phyloP scores from a whole-genome alignment of 805 yeast species.

The Candida jianshihensis region DNA sequence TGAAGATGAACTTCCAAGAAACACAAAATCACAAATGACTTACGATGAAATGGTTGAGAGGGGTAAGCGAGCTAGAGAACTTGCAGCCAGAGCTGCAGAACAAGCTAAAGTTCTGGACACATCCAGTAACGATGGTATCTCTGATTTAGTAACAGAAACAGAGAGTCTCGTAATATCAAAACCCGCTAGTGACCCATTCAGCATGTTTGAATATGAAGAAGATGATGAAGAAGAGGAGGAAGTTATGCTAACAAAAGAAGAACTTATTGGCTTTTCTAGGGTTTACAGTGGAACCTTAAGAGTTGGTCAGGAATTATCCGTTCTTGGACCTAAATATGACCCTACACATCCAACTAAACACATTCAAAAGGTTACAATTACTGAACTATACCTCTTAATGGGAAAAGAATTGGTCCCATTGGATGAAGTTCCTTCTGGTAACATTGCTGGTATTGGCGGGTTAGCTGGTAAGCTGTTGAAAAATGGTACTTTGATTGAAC shows the following conservation, averaged over 20 bases:
- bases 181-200: constrained; percentile 28
- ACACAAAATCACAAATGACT: constrained; percentile 31
- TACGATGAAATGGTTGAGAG: constrained; percentile 57
- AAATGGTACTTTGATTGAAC: constrained; percentile 72
- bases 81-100: constrained; percentile 65
- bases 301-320: constrained; percentile 67
- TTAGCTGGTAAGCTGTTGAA: constrained; percentile 76
- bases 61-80: constrained; percentile 56
- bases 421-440: constrained; percentile 85
- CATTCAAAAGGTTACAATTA: constrained; percentile 48
- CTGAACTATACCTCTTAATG: constrained; percentile 77
- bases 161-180: constrained; percentile 18
- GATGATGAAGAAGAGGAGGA: constrained; percentile 44
- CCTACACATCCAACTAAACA: constrained; percentile 55
- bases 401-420: constrained; percentile 82
- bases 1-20: constrained; percentile 67
- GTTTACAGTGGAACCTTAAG: constrained; percentile 78
- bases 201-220: constrained; percentile 42
- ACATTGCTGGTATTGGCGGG: constrained; percentile 91
- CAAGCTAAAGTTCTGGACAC: constrained; percentile 27
- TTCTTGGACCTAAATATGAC: constrained; percentile 83
- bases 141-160: constrained; percentile 19
- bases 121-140: constrained; percentile 9
- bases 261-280: constrained; percentile 81
- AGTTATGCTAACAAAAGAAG: constrained; percentile 43